These are phyloP conservation scores for Rugiboletus extremiorientalis DNA, from an alignment of 1,284 basidiomycete species.

Conservation along the genomic window DNA sequence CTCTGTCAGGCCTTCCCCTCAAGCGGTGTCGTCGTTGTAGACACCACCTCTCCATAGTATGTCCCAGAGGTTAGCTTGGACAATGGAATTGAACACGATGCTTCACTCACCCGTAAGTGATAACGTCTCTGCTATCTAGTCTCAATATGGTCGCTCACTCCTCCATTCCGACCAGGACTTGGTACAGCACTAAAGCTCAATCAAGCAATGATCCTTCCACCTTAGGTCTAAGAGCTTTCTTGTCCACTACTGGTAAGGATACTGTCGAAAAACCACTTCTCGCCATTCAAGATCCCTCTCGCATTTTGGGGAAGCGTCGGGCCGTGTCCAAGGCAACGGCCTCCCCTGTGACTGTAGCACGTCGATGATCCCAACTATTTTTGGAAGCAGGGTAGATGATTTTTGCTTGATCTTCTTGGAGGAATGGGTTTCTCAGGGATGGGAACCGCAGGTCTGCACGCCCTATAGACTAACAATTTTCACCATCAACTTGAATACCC, in stretches of 20 bases:
- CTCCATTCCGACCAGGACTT: slow-evolving; percentile 43
- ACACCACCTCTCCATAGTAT: too few species aligned
- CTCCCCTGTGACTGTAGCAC: slow-evolving; percentile 47
- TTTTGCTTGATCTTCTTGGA: slow-evolving; percentile 57
- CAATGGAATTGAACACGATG: slow-evolving; percentile 79
- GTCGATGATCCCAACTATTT: slow-evolving; percentile 58
- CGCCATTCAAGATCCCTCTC: slow-evolving; percentile 55
- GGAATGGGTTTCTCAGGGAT: slow-evolving; percentile 64
- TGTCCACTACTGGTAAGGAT: slow-evolving; percentile 56
- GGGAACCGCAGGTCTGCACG: slow-evolving; percentile 57
- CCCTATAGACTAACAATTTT: slow-evolving; percentile 59
- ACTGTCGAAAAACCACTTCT: slow-evolving; percentile 46
- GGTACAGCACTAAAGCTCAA: slow-evolving; percentile 50
- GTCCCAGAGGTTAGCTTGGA: slow-evolving; percentile 72
- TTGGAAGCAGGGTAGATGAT: slow-evolving; percentile 58
- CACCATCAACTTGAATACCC: slow-evolving; percentile 53
- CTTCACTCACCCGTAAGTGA: slow-evolving; percentile 53
- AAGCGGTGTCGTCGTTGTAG: too few species aligned
- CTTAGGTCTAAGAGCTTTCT: slow-evolving; percentile 57
- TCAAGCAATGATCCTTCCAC: slow-evolving; percentile 50
- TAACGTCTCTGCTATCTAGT: background rate
- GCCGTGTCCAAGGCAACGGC: slow-evolving; percentile 47
- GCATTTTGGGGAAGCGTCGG: slow-evolving; percentile 55
- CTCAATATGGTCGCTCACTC: background rate
- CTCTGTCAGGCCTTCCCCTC: too few species aligned